Conservation (phyloP, 441 rosid genomes). For the Adansonia madagascariensis region DNA sequence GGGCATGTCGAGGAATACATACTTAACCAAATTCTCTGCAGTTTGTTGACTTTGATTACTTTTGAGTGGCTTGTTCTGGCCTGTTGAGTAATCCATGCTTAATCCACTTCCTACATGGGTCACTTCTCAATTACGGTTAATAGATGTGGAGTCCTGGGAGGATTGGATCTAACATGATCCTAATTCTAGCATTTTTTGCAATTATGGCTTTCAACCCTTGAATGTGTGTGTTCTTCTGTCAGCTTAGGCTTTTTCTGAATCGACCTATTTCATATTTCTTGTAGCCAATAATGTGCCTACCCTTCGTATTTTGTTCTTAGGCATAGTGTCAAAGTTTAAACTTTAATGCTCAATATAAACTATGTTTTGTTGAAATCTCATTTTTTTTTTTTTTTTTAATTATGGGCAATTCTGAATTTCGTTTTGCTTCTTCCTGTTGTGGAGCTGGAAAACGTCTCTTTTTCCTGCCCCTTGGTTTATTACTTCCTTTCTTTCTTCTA, state of each 20-base stretch:
- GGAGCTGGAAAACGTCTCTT: not conserved
- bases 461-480: slow-evolving; percentile 4
- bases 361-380: not conserved
- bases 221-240: not conserved
- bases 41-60: slow-evolving; percentile 12
- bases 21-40: not conserved
- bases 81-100: not conserved
- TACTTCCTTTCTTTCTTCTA: not conserved
- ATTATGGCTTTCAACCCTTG: slow-evolving; percentile 1
- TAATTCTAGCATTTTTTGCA: not conserved
- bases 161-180: not conserved
- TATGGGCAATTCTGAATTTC: not conserved
- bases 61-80: slow-evolving; percentile 12
- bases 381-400: not conserved
- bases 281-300: not conserved
- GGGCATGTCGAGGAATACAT: not conserved
- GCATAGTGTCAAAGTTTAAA: not conserved
- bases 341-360: not conserved
- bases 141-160: not conserved
- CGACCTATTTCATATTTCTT: not conserved
- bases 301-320: slow-evolving; percentile 1
- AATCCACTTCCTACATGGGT: not conserved
- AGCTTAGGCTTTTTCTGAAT: not conserved
- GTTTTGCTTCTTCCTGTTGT: not conserved
- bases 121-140: not conserved